Evolutionary conservation across 2,329 filamentous ascomycete species (phyloP).

Genomic region (Raffaelea arxii): DNA sequence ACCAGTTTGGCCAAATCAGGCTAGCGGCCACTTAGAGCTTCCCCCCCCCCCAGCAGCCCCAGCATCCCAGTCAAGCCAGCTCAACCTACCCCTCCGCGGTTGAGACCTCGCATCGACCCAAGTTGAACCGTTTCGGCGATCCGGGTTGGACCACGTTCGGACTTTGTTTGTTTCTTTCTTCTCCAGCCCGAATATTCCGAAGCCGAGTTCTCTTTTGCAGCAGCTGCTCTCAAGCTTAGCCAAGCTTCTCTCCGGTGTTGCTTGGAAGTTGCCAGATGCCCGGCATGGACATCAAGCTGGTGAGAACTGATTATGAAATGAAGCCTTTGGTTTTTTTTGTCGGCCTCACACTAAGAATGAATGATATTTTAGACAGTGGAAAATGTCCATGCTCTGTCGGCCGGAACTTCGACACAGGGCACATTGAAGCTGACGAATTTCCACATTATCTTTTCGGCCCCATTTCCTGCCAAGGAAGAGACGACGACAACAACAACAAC

Average conservation of each 20-base stretch:
- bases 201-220: too few species aligned
- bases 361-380: constrained; percentile 36
- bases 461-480: too few species aligned
- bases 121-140: too few species aligned
- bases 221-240: neutral
- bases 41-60: too few species aligned
- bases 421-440: constrained; percentile 53
- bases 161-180: too few species aligned
- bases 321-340: neutral
- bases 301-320: neutral
- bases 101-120: too few species aligned
- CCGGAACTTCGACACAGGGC: constrained; percentile 46
- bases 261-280: constrained; percentile 1
- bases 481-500: constrained; percentile 21
- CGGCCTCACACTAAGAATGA: neutral
- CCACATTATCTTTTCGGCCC: constrained; percentile 47
- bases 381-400: constrained; percentile 50
- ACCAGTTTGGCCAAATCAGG: too few species aligned
- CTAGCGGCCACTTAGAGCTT: too few species aligned
- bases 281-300: constrained; percentile 17
- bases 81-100: too few species aligned
- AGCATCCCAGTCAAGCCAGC: too few species aligned
- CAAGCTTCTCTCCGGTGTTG: neutral
- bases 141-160: too few species aligned
- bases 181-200: too few species aligned